phyloP scores from a whole-genome alignment of 306 rosid genomes.

The Prunus padus region DNA sequence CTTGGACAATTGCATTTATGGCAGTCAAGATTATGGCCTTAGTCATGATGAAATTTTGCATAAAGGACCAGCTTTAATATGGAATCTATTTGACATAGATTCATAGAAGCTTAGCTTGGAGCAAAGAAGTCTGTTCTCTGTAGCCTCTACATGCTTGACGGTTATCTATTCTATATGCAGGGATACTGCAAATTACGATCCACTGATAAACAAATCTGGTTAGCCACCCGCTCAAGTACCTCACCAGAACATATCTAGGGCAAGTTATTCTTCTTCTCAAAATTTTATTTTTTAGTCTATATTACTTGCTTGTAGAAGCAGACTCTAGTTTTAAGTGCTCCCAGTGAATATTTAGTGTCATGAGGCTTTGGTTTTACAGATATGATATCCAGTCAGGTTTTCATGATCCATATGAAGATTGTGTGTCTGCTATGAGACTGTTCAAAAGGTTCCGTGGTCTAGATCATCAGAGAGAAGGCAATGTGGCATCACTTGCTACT shows the following conservation, averaged over 20 bases:
- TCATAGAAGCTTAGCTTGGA: not conserved
- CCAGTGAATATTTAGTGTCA: slow-evolving; percentile 10
- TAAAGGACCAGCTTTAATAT: not conserved
- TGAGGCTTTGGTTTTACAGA: slow-evolving; percentile 47
- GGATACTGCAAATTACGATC: slow-evolving; percentile 78
- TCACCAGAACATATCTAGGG: slow-evolving; percentile 79
- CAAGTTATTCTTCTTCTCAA: slow-evolving; percentile 35
- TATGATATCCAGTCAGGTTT: slow-evolving; percentile 61
- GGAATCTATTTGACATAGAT: not conserved
- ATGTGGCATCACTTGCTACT: slow-evolving; percentile 17
- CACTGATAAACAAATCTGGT: slow-evolving; percentile 74
- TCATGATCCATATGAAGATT: slow-evolving; percentile 74
- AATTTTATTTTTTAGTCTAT: not conserved
- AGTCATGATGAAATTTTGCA: slow-evolving; percentile 1
- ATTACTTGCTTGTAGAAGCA: slow-evolving; percentile 15
- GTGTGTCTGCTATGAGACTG: slow-evolving; percentile 72
- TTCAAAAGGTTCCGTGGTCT: slow-evolving; percentile 65
- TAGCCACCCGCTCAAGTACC: slow-evolving; percentile 87
- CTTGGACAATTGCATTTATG: not conserved
- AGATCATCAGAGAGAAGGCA: slow-evolving; percentile 39
- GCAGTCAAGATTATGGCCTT: not conserved
- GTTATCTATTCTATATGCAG: slow-evolving; percentile 36
- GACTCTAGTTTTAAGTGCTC: not conserved
- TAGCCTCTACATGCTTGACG: slow-evolving; percentile 11
- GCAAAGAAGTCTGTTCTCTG: not conserved